phyloP scores from a whole-genome alignment of 805 yeast species.

The Starmerella gropengiesseri region DNA sequence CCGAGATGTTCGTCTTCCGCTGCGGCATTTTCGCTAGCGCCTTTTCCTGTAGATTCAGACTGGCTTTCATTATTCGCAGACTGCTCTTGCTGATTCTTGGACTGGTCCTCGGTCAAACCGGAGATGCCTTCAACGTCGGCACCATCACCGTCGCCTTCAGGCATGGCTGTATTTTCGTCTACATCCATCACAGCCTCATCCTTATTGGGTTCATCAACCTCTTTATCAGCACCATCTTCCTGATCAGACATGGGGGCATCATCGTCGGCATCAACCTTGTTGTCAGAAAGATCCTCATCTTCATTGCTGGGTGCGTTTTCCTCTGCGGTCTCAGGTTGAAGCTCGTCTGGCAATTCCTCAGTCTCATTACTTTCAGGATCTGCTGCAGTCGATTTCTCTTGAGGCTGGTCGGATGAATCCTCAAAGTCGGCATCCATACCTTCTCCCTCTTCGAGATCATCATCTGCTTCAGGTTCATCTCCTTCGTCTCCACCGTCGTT shows the following conservation, averaged over 20 bases:
- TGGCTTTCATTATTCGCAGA: conserved; percentile 26
- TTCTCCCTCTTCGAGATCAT: too few relatives aligned
- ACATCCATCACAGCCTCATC: conserved; percentile 23
- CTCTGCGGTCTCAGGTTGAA: too few relatives aligned
- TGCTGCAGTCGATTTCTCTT: neutral
- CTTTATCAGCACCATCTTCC: conserved; percentile 23
- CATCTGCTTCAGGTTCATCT: conserved; percentile 32
- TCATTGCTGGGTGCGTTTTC: too few relatives aligned
- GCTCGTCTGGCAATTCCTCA: conserved; percentile 24
- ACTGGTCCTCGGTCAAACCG: conserved; percentile 51
- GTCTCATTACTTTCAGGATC: conserved; percentile 53
- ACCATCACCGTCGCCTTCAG: conserved; percentile 26
- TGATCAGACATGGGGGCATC: conserved; percentile 26
- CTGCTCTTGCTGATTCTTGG: conserved; percentile 28
- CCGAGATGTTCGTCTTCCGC: conserved; percentile 33
- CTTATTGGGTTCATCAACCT: conserved; percentile 25
- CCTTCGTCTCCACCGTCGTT: conserved; percentile 41
- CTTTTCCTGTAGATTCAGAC: conserved; percentile 42
- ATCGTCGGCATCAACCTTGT: conserved; percentile 23
- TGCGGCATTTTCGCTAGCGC: conserved; percentile 42
- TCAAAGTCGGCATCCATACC: conserved; percentile 32
- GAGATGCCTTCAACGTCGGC: conserved; percentile 43
- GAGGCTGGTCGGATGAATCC: conserved; percentile 22
- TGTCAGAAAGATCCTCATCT: conserved; percentile 24
- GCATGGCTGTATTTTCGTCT: conserved; percentile 26